A percentile compares a stretch with the other conserved stretches of the same genome.
phyloP scores from a whole-genome alignment of 495 filamentous ascomycete genomes.

The Platismatia glauca region DNA sequence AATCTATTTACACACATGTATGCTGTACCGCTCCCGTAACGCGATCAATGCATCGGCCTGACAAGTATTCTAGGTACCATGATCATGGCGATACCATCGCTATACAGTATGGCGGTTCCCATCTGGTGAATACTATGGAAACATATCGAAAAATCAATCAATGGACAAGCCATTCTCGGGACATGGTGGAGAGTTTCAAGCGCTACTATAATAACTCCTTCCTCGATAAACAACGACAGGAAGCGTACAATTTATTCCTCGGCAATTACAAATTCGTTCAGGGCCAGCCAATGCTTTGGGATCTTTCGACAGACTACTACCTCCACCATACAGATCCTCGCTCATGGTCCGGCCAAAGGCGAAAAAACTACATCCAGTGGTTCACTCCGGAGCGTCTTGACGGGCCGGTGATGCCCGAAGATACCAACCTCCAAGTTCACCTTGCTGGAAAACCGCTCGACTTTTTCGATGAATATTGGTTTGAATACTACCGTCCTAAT shows the following conservation, averaged over 20 bases:
- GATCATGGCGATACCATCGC: slow-evolving; percentile 97
- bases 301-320: slow-evolving; percentile 91
- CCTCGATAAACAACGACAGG: slow-evolving; percentile 88
- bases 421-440: slow-evolving; percentile 33
- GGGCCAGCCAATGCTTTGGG: slow-evolving; percentile 95
- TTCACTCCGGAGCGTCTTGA: slow-evolving; percentile 71
- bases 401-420: slow-evolving; percentile 44
- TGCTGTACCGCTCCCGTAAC: neutral
- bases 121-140: slow-evolving; percentile 97
- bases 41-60: neutral
- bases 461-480: slow-evolving; percentile 90
- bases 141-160: slow-evolving; percentile 98
- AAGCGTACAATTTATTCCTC: slow-evolving; percentile 95
- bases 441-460: slow-evolving; percentile 48
- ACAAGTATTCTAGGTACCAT: slow-evolving; percentile 46
- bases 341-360: slow-evolving; percentile 53
- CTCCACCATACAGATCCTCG: slow-evolving; percentile 83
- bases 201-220: slow-evolving; percentile 99
- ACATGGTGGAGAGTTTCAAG: slow-evolving; percentile 99
- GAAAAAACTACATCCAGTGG: slow-evolving; percentile 74
- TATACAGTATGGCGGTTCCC: slow-evolving; percentile 93
- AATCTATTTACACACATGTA: slow-evolving; percentile 95
- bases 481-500: slow-evolving; percentile 91
- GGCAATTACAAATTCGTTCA: slow-evolving; percentile 90
- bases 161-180: slow-evolving; percentile 92